Evolutionary conservation across 768 basidiomycete genomes (phyloP).

Genomic region (Tylopilus sp.): DNA sequence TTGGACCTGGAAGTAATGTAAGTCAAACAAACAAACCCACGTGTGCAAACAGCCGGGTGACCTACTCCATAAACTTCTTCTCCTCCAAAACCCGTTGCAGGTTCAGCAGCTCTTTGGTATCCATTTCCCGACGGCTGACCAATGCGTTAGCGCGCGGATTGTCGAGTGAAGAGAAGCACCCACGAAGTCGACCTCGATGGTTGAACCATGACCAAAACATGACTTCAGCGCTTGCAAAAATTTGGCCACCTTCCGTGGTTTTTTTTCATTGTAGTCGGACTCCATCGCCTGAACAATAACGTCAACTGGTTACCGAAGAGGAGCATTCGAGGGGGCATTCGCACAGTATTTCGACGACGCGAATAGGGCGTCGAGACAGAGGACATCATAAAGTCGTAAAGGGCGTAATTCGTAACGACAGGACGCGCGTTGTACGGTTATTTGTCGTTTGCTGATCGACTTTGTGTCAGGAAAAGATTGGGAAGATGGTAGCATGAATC

Average conservation of each 20-base stretch:
- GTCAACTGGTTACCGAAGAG: background rate
- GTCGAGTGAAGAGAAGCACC: background rate
- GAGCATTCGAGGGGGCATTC: background rate
- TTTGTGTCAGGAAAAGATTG: background rate
- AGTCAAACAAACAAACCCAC: background rate
- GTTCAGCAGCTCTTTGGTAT: constrained; percentile 9
- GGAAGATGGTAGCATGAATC: background rate
- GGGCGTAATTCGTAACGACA: background rate
- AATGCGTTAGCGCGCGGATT: background rate
- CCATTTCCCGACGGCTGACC: constrained; percentile 14
- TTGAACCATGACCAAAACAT: constrained; percentile 15
- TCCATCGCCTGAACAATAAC: constrained; percentile 3
- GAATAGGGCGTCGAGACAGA: background rate
- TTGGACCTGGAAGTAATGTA: constrained; percentile 9
- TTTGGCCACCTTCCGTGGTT: constrained; percentile 4
- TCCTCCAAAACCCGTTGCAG: constrained; percentile 19
- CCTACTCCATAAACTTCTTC: constrained; percentile 20
- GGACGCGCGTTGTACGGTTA: background rate
- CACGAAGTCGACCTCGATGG: constrained; percentile 11
- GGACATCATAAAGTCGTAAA: constrained; percentile 4
- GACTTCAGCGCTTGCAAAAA: constrained; percentile 16
- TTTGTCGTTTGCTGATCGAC: background rate
- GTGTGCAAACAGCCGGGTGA: background rate
- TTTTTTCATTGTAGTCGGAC: constrained; percentile 6
- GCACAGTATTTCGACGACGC: constrained; percentile 1